phyloP scores from a whole-genome alignment of 768 basidiomycete species.

The Sutorius australiensis region DNA sequence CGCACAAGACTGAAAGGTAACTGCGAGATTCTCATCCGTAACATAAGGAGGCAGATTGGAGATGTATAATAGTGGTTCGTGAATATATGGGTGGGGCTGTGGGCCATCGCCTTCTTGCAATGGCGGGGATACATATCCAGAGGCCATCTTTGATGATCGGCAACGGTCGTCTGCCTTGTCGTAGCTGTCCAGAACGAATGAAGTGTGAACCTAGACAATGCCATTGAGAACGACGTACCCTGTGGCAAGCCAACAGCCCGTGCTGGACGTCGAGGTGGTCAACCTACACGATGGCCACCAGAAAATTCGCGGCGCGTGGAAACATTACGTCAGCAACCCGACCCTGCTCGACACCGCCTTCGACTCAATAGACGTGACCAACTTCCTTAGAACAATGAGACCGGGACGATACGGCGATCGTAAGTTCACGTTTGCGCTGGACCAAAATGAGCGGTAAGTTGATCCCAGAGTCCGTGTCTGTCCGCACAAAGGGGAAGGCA shows the following conservation, averaged over 20 bases:
- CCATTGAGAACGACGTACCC: constrained; percentile 15
- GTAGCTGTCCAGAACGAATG: neutral
- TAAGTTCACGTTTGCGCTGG: neutral
- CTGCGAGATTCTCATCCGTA: constrained; percentile 71
- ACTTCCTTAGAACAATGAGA: neutral
- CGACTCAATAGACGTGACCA: neutral
- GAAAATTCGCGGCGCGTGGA: constrained; percentile 32
- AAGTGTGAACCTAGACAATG: neutral
- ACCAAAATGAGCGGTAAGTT: neutral
- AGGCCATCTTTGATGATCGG: constrained; percentile 36
- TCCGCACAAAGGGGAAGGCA: neutral
- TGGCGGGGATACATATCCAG: constrained; percentile 33
- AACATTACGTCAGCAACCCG: constrained; percentile 31
- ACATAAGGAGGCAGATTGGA: constrained; percentile 71
- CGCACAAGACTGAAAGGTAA: constrained; percentile 68
- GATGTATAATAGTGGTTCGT: constrained; percentile 79
- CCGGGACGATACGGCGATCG: neutral
- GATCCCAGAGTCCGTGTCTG: neutral
- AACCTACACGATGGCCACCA: constrained; percentile 22
- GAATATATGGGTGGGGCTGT: constrained; percentile 74
- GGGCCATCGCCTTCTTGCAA: constrained; percentile 31
- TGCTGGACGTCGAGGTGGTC: constrained; percentile 31
- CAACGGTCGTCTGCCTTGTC: constrained; percentile 18
- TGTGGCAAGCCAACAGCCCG: constrained; percentile 30
- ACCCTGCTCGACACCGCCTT: neutral